Evolutionary conservation across 176 grass and related monocot species (phyloP).

Genomic region (Oryza coarctata): DNA sequence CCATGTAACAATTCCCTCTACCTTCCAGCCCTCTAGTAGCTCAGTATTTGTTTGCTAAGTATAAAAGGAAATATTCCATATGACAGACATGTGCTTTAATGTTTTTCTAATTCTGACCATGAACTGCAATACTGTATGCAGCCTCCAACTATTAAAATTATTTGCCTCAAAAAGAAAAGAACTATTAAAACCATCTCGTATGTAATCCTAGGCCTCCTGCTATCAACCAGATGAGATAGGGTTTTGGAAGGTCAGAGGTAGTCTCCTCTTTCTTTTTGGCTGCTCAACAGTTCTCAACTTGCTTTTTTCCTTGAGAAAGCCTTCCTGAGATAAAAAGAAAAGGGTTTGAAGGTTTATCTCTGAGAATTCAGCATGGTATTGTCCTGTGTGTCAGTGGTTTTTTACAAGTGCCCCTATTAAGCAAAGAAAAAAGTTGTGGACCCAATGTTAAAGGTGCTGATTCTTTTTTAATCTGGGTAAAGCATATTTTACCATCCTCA

Average conservation of each 20-base stretch:
- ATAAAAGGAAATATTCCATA: neutral
- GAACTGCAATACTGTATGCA: neutral
- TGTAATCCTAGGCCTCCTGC: neutral
- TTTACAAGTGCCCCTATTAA: neutral
- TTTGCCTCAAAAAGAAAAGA: neutral
- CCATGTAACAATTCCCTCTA: neutral
- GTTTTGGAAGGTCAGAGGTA: too few species aligned
- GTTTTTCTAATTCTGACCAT: neutral
- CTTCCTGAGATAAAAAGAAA: too few species aligned
- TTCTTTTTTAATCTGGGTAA: neutral
- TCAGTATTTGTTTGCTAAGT: constrained; percentile 33
- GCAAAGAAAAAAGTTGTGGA: neutral
- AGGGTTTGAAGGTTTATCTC: too few species aligned
- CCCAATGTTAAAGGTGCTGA: neutral
- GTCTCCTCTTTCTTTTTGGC: too few species aligned
- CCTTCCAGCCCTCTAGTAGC: neutral
- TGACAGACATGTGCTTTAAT: neutral
- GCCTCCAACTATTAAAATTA: neutral
- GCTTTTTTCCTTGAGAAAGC: too few species aligned
- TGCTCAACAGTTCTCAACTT: too few species aligned
- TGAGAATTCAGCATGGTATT: neutral
- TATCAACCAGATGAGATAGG: too few species aligned
- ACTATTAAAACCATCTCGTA: neutral
- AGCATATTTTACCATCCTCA: too few species aligned
- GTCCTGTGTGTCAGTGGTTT: neutral